phyloP scores from a whole-genome alignment of 768 basidiomycete species.

The Leccinellum albellum region DNA sequence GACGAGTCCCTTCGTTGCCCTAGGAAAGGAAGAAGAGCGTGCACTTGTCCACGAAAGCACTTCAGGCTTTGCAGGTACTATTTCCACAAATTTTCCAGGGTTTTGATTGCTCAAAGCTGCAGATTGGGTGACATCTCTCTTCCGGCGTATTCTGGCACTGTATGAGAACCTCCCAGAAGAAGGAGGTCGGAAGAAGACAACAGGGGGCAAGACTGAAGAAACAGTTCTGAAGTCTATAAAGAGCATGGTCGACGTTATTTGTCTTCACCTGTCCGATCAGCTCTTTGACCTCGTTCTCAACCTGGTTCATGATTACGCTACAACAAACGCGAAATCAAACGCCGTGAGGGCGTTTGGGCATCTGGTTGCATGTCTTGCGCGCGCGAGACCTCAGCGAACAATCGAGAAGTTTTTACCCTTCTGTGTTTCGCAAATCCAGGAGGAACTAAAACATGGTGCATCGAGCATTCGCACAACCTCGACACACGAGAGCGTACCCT shows the following conservation, averaged over 20 bases:
- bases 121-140: conserved; percentile 82
- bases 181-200: conserved; percentile 80
- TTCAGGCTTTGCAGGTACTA: conserved; percentile 67
- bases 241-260: conserved; percentile 76
- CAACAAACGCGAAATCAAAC: conserved; percentile 87
- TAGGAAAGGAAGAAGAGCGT: conserved; percentile 66
- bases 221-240: conserved; percentile 73
- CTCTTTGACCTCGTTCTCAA: conserved; percentile 85
- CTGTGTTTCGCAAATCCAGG: conserved; percentile 72
- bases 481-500: conserved; percentile 66
- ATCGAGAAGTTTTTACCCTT: conserved; percentile 78
- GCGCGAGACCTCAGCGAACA: conserved; percentile 70
- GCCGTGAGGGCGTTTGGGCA: conserved; percentile 89
- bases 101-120: conserved; percentile 2
- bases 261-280: conserved; percentile 57
- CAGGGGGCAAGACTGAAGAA: conserved; percentile 80
- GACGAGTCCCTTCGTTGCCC: conserved; percentile 30
- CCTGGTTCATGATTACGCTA: conserved; percentile 81
- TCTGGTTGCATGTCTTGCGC: conserved; percentile 78
- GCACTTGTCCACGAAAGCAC: conserved; percentile 74
- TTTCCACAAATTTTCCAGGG: conserved; percentile 5
- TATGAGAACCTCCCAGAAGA: conserved; percentile 95
- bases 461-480: conserved; percentile 82
- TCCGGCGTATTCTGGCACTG: conserved; percentile 73
- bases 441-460: conserved; percentile 87